Evolutionary conservation across 495 filamentous ascomycete species (phyloP).

Genomic region (Hamigera avellanea): DNA sequence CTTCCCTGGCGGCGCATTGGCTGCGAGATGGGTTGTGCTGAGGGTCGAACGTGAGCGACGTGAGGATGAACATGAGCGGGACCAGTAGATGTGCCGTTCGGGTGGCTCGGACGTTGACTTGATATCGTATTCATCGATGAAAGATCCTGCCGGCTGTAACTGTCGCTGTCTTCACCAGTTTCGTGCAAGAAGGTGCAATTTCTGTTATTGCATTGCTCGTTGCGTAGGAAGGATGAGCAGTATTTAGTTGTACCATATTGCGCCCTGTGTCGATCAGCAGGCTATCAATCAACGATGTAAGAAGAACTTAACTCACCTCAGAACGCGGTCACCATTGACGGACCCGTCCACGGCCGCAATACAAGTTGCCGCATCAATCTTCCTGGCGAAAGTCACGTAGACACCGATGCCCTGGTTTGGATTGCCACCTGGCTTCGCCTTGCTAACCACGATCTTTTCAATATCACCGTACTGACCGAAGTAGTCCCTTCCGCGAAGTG

Average conservation of each 20-base stretch:
- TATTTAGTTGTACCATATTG: constrained; percentile 99
- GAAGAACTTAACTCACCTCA: constrained; percentile 39
- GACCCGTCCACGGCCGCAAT: constrained; percentile 89
- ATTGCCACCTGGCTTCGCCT: constrained; percentile 65
- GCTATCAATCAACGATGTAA: constrained; percentile 1
- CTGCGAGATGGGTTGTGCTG: constrained; percentile 45
- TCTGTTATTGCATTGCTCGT: constrained; percentile 84
- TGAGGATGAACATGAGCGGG: constrained; percentile 6
- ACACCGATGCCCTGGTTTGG: constrained; percentile 79
- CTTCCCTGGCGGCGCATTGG: constrained; percentile 63
- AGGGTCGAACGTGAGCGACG: constrained; percentile 15
- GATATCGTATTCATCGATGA: constrained; percentile 89
- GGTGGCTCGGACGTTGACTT: constrained; percentile 52
- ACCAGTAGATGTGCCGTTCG: constrained; percentile 19
- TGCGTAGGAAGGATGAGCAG: constrained; percentile 90
- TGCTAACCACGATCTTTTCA: constrained; percentile 97
- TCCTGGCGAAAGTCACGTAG: constrained; percentile 89
- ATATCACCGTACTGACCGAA: constrained; percentile 99
- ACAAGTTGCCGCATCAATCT: constrained; percentile 76
- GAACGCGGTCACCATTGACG: constrained; percentile 71
- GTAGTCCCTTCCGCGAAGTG: constrained; percentile 76
- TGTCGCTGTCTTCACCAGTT: constrained; percentile 91
- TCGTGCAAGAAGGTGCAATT: constrained; percentile 98
- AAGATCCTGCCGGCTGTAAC: constrained; percentile 87
- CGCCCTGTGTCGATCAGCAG: constrained; percentile 44